Percentiles rank a stretch among this genome's conserved stretches.
Evolutionary conservation across 805 yeast species (phyloP).

Genomic region (Starmera pachycereana): DNA sequence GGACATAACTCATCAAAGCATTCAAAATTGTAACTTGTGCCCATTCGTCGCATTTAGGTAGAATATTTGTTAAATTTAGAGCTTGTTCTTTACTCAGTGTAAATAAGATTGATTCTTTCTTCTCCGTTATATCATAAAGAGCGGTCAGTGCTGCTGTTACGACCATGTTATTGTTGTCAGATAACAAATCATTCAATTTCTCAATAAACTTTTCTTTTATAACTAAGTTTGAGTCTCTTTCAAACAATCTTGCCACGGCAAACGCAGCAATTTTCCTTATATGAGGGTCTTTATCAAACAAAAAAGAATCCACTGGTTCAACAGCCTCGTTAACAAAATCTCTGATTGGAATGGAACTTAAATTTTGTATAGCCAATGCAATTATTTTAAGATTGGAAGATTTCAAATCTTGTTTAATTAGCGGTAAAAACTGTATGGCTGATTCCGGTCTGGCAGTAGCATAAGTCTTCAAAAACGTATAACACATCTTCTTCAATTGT

Average conservation of each 20-base stretch:
- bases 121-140: conserved; percentile 53
- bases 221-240: conserved; percentile 38
- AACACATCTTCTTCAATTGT: conserved; percentile 64
- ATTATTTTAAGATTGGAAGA: conserved; percentile 39
- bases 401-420: conserved; percentile 41
- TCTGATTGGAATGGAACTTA: conserved; percentile 47
- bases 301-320: conserved; percentile 22
- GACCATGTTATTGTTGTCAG: conserved; percentile 48
- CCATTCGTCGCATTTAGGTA: conserved; percentile 40
- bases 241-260: conserved; percentile 59
- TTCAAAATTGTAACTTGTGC: conserved; percentile 57
- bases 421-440: conserved; percentile 45
- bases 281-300: conserved; percentile 42
- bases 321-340: conserved; percentile 41
- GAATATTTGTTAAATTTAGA: conserved; percentile 26
- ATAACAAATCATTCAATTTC: conserved; percentile 39
- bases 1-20: conserved; percentile 58
- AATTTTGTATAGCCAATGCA: conserved; percentile 52
- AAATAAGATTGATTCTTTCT: conserved; percentile 36
- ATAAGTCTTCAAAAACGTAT: conserved; percentile 53
- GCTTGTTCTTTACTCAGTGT: conserved; percentile 43
- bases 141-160: conserved; percentile 67
- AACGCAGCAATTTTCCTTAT: conserved; percentile 64
- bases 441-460: conserved; percentile 47
- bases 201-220: conserved; percentile 33